Percentiles rank a stretch among this genome's conserved stretches.
Evolutionary conservation across 2,329 filamentous ascomycete species (phyloP).

Genomic region (Bipolaris bicolor): DNA sequence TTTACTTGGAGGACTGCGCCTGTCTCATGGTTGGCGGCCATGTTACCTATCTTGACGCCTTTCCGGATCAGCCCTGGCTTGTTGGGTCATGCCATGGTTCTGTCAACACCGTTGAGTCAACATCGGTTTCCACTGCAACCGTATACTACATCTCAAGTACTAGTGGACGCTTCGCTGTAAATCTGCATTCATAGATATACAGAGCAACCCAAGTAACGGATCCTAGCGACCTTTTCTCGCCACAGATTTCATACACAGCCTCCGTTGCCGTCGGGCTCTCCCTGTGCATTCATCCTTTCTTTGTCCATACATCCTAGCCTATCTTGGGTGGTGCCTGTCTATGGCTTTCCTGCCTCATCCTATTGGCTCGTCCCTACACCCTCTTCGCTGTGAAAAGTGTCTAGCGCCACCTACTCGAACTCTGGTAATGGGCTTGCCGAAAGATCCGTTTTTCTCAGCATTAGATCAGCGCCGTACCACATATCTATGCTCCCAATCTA

Average conservation of each 20-base stretch:
- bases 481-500: background rate
- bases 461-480: background rate
- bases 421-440: background rate
- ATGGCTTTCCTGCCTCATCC: background rate
- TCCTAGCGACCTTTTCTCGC: background rate
- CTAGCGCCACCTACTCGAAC: background rate
- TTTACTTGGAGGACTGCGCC: conserved; percentile 2
- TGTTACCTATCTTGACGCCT: background rate
- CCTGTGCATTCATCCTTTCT: background rate
- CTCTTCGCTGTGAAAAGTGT: background rate
- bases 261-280: background rate
- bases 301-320: background rate
- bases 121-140: background rate
- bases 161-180: background rate
- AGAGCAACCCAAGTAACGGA: background rate
- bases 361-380: background rate
- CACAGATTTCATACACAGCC: background rate
- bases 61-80: background rate
- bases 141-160: background rate
- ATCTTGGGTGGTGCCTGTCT: background rate
- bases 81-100: background rate
- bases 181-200: background rate
- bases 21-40: background rate
- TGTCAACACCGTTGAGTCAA: background rate
- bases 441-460: background rate